A percentile compares a stretch with the other conserved stretches of the same genome.
Conservation (phyloP, 768 basidiomycete genomes). For the Coprinellus micaceus region DNA sequence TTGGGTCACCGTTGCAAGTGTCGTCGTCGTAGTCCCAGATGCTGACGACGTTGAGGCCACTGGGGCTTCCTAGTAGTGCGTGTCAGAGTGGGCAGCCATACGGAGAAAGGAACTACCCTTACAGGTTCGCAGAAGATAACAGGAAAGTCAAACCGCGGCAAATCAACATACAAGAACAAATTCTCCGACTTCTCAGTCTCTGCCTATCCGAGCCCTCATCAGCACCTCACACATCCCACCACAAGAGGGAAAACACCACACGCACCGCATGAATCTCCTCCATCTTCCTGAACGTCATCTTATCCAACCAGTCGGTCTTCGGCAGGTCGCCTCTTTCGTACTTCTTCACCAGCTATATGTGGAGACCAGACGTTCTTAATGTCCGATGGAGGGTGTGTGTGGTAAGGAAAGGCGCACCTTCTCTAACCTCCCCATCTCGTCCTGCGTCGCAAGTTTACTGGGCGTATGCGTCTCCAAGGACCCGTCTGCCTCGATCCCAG, state of each 20-base stretch:
- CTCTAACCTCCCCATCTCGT: conserved; percentile 95
- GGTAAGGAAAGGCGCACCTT: conserved; percentile 51
- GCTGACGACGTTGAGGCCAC: conserved; percentile 30
- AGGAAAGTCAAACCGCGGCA: conserved; percentile 96
- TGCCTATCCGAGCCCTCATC: conserved; percentile 42
- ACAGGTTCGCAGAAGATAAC: conserved; percentile 92
- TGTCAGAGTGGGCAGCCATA: not conserved
- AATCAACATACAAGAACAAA: conserved; percentile 92
- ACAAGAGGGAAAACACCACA: not conserved
- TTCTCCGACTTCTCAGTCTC: conserved; percentile 91
- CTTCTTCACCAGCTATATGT: conserved; percentile 79
- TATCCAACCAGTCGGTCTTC: conserved; percentile 95
- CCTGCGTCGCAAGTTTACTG: conserved; percentile 73
- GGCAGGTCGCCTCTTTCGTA: conserved; percentile 92
- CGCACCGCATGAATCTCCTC: conserved; percentile 89
- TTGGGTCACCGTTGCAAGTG: conserved; percentile 40
- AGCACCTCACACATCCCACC: not conserved
- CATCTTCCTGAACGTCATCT: conserved; percentile 89
- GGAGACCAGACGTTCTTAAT: conserved; percentile 15
- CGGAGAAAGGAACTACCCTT: conserved; percentile 21
- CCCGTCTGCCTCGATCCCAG: conserved; percentile 81
- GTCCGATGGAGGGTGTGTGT: no score
- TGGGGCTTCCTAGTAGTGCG: conserved; percentile 20
- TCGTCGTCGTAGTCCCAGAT: conserved; percentile 24
- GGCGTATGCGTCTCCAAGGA: conserved; percentile 79